phyloP scores from a whole-genome alignment of 208 protist species.

The Entamoeba histolytica region DNA sequence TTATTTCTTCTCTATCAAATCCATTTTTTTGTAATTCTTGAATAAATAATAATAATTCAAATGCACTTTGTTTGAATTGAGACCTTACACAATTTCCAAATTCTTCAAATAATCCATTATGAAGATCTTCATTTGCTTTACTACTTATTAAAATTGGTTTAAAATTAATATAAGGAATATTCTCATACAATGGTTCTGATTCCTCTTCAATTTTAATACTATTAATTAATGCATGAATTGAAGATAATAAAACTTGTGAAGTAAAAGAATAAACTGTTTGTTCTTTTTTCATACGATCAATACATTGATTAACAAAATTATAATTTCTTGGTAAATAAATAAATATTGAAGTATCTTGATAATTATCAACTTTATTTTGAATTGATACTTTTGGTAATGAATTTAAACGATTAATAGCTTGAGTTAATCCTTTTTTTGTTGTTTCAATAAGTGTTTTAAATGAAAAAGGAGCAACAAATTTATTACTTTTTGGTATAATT shows the following conservation, averaged over 20 bases:
- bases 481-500: not conserved
- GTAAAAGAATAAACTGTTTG: not conserved
- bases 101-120: not conserved
- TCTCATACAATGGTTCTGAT: not conserved
- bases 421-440: not conserved
- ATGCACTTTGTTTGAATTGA: not conserved
- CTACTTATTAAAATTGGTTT: not conserved
- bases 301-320: not conserved
- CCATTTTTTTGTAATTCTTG: not conserved
- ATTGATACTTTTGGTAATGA: not conserved
- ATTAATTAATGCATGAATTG: not conserved
- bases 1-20: not conserved
- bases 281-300: not conserved
- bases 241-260: not conserved
- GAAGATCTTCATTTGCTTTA: not conserved
- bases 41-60: not conserved
- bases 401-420: not conserved
- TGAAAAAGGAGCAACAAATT: not conserved
- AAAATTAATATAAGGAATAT: not conserved
- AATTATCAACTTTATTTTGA: not conserved
- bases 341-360: not conserved
- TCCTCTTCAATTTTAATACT: not conserved
- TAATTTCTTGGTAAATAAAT: not conserved
- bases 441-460: not conserved
- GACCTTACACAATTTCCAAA: not conserved